Evolutionary conservation across 352 stramenopile species (phyloP).

Genomic region (Phytophthora constricta): DNA sequence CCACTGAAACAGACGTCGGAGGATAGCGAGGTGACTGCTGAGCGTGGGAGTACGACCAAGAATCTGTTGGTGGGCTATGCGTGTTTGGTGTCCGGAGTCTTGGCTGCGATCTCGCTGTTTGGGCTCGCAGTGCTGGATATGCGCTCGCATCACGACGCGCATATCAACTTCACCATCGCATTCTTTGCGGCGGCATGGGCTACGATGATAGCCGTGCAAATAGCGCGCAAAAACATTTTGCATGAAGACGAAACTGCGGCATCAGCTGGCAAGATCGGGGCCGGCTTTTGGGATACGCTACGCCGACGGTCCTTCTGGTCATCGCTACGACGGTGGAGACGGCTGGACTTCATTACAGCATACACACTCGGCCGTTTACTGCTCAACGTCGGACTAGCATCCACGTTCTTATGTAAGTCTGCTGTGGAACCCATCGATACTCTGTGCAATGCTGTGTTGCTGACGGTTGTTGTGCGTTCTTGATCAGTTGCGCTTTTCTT

Average conservation of each 20-base stretch:
- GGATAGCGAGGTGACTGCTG: neutral
- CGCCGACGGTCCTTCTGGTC: constrained; percentile 38
- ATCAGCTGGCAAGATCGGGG: constrained; percentile 19
- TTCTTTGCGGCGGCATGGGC: constrained; percentile 84
- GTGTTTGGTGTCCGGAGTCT: constrained; percentile 40
- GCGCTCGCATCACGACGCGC: constrained; percentile 69
- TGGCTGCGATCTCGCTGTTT: constrained; percentile 55
- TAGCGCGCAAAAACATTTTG: constrained; percentile 49
- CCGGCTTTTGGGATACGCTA: constrained; percentile 14
- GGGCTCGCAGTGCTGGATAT: constrained; percentile 83
- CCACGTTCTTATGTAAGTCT: constrained; percentile 71
- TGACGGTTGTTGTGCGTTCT: constrained; percentile 6
- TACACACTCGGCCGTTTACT: constrained; percentile 62
- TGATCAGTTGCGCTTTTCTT: constrained; percentile 75
- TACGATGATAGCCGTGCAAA: constrained; percentile 66
- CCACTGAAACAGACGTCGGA: constrained; percentile 2
- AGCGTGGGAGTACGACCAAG: constrained; percentile 5
- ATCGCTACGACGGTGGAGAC: constrained; percentile 58
- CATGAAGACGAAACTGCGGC: constrained; percentile 36
- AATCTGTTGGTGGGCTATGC: constrained; percentile 21
- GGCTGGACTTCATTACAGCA: constrained; percentile 49
- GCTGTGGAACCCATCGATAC: neutral
- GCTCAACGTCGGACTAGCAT: constrained; percentile 54
- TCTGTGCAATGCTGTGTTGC: constrained; percentile 9
- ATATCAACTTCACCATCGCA: constrained; percentile 72